phyloP scores from a whole-genome alignment of 208 protist species.

The Acanthamoeba healyi region DNA sequence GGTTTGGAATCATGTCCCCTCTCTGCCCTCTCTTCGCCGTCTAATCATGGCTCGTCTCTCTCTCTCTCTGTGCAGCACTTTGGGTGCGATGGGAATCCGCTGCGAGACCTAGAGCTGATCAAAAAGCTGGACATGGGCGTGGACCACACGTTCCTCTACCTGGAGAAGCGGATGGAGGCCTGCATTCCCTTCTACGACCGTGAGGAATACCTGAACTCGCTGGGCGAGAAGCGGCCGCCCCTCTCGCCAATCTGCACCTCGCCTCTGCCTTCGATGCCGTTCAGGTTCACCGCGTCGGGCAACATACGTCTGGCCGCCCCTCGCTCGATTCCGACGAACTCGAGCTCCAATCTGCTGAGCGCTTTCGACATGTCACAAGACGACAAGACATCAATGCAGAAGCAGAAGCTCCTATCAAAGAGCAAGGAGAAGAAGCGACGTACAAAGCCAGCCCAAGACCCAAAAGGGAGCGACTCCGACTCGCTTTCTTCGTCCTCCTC shows the following conservation, averaged over 20 bases:
- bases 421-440: background rate
- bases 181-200: background rate
- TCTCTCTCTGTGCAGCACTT: background rate
- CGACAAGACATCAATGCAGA: background rate
- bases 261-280: background rate
- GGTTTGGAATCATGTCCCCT: too few relatives aligned
- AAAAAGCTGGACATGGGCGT: background rate
- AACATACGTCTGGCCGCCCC: background rate
- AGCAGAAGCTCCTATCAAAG: too few relatives aligned
- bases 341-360: background rate
- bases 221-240: background rate
- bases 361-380: background rate
- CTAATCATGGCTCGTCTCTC: background rate
- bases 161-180: slow-evolving; percentile 1
- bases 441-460: background rate
- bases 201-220: background rate
- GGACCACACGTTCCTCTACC: background rate
- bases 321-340: too few relatives aligned
- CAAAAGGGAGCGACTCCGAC: background rate
- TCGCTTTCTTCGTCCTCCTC: background rate
- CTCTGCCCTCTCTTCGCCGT: background rate
- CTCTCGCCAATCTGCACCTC: background rate
- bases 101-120: background rate
- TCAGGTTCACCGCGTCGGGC: background rate
- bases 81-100: slow-evolving; percentile 1